These are phyloP conservation scores for Inga oerstediana DNA, from an alignment of 306 rosid species.

Conservation along the genomic window DNA sequence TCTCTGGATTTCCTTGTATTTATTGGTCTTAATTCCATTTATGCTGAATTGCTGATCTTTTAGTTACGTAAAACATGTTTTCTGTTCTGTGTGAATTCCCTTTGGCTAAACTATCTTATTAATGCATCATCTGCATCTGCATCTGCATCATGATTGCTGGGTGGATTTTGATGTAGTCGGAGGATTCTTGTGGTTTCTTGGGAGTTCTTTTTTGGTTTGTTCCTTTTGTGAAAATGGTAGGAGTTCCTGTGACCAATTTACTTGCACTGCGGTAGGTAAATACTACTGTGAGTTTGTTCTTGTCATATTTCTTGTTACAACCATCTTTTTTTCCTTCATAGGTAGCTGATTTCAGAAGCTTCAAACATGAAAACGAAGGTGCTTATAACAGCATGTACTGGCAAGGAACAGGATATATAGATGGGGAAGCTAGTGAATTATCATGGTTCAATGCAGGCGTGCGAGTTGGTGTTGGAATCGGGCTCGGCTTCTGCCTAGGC, in stretches of 20 bases:
- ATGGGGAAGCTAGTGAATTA: constrained; percentile 65
- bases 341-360: constrained; percentile 46
- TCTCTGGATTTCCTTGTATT: not conserved
- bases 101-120: not conserved
- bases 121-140: not conserved
- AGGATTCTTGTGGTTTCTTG: not conserved
- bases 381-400: constrained; percentile 34
- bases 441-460: constrained; percentile 78
- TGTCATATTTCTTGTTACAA: not conserved
- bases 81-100: not conserved
- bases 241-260: not conserved
- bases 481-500: constrained; percentile 49
- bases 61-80: not conserved
- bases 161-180: not conserved
- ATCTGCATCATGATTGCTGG: not conserved
- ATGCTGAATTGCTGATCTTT: not conserved
- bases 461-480: constrained; percentile 66
- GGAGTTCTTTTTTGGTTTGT: not conserved
- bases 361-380: constrained; percentile 53
- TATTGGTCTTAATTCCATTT: not conserved
- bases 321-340: constrained; percentile 9
- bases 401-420: constrained; percentile 39
- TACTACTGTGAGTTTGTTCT: not conserved
- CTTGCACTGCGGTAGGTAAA: not conserved
- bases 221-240: not conserved